phyloP scores from a whole-genome alignment of 2,329 filamentous ascomycete species.

The Aspergillus ruber region DNA sequence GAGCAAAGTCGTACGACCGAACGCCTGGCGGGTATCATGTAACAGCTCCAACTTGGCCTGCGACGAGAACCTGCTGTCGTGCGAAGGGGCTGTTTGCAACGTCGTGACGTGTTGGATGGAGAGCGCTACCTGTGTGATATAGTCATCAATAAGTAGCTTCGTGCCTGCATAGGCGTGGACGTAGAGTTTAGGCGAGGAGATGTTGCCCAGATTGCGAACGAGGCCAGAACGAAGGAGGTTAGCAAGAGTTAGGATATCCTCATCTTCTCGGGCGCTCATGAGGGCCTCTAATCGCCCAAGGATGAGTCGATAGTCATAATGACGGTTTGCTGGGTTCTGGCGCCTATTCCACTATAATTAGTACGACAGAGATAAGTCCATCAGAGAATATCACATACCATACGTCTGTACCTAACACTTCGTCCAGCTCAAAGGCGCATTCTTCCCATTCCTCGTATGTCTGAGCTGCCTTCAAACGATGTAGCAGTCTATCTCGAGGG shows the following conservation, averaged over 20 bases:
- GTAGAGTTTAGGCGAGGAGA: slow-evolving; percentile 73
- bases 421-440: slow-evolving; percentile 76
- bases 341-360: slow-evolving; percentile 50
- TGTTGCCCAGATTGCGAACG: slow-evolving; percentile 84
- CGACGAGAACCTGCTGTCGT: slow-evolving; percentile 53
- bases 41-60: slow-evolving; percentile 80
- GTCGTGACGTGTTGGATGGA: slow-evolving; percentile 70
- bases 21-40: slow-evolving; percentile 80
- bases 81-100: slow-evolving; percentile 53
- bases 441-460: slow-evolving; percentile 82
- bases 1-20: slow-evolving; percentile 78
- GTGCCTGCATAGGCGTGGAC: slow-evolving; percentile 82
- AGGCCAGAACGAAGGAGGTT: slow-evolving; percentile 71
- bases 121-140: slow-evolving; percentile 75
- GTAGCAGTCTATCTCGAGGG: slow-evolving; percentile 58
- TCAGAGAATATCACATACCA: slow-evolving; percentile 48
- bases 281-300: slow-evolving; percentile 67
- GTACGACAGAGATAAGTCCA: not conserved
- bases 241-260: slow-evolving; percentile 67
- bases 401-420: slow-evolving; percentile 69
- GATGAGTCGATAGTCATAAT: slow-evolving; percentile 84
- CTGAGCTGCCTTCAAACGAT: slow-evolving; percentile 59
- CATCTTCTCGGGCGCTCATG: slow-evolving; percentile 60
- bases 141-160: slow-evolving; percentile 85
- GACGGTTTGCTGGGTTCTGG: slow-evolving; percentile 69